Evolutionary conservation across 257 asterid genomes (phyloP), one percentile per base, ranked within the genome.

Genomic region (Ilex aquifolium): DNA sequence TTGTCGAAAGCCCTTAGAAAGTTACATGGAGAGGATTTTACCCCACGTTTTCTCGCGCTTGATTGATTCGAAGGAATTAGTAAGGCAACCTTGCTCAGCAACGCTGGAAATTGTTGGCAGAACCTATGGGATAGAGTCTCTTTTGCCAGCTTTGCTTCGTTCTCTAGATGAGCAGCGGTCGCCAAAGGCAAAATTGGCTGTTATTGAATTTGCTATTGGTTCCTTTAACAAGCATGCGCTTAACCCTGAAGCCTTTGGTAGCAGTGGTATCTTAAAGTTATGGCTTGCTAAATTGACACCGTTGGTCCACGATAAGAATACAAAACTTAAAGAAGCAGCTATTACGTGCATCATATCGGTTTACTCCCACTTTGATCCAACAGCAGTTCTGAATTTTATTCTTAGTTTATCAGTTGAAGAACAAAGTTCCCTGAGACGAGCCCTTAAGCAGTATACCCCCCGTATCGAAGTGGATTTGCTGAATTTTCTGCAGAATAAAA

Each of bases 111-210:
- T 85, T 69, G 96, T 93, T 50, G 85, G 92, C 67, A 93, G 84
- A 81, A 90, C 99, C 39, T 93, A 93, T 64, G 95, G 94, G 60
- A 73, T 89, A 14, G 99, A 93, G 70, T 85, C 97, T 57, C 97
- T 90, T 78, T 66, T 93, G 65, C 96, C 99, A 46, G 95, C 99
- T 66, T 76, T 93, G 81, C 89, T 93, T 65, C 91, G 99, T 57
- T 93, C 99, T 2, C 69, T 93, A 73, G 99, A 93, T 54, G 99
- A 93, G 78, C 99, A 93, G 66, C 99, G 99, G 29, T 93, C 99
- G 59, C 99, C 99, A 50, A 93, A 93, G 82, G 99, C 99, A 44
- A 93, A 93, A 73, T 77, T 93, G 79, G 99, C 99, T 31, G 97
- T 90, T 44, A 90, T 93, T 61, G 97, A 93, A 77, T 93, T 93